A percentile compares a stretch with the other conserved stretches of the same genome.
Evolutionary conservation across 2,329 filamentous ascomycete genomes (phyloP).

Genomic region (Fusarium cicatricum): DNA sequence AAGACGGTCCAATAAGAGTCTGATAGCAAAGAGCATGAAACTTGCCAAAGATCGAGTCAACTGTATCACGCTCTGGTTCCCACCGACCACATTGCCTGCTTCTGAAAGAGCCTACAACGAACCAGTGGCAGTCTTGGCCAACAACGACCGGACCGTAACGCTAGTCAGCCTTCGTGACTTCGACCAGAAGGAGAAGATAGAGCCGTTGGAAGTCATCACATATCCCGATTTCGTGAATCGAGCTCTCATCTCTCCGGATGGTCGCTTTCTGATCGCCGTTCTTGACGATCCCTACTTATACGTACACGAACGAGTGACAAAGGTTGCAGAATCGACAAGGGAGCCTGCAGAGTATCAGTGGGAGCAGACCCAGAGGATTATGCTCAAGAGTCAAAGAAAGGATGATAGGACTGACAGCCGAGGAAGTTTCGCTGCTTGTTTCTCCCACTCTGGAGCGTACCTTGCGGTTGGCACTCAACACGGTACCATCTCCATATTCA

Average conservation of each 20-base stretch:
- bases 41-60: conserved; percentile 70
- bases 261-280: conserved; percentile 79
- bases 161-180: conserved; percentile 79
- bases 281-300: conserved; percentile 89
- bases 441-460: conserved; percentile 74
- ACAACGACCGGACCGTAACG: conserved; percentile 91
- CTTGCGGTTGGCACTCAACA: conserved; percentile 83
- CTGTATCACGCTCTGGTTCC: conserved; percentile 71
- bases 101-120: conserved; percentile 54
- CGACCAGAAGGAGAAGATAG: conserved; percentile 50
- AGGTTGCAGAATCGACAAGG: conserved; percentile 44
- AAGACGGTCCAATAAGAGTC: conserved; percentile 52
- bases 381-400: conserved; percentile 65
- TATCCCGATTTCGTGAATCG: conserved; percentile 92
- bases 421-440: conserved; percentile 81
- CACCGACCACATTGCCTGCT: conserved; percentile 47
- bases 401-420: conserved; percentile 63
- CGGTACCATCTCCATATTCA: conserved; percentile 79
- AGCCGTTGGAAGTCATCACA: conserved; percentile 73
- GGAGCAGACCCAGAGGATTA: conserved; percentile 59
- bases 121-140: conserved; percentile 77
- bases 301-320: conserved; percentile 70
- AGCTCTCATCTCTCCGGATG: conserved; percentile 91
- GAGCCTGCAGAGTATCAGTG: conserved; percentile 55
- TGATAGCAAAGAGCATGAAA: conserved; percentile 60